Evolutionary conservation across 768 basidiomycete genomes (phyloP).

Genomic region (Dacryopinax primogenitus): DNA sequence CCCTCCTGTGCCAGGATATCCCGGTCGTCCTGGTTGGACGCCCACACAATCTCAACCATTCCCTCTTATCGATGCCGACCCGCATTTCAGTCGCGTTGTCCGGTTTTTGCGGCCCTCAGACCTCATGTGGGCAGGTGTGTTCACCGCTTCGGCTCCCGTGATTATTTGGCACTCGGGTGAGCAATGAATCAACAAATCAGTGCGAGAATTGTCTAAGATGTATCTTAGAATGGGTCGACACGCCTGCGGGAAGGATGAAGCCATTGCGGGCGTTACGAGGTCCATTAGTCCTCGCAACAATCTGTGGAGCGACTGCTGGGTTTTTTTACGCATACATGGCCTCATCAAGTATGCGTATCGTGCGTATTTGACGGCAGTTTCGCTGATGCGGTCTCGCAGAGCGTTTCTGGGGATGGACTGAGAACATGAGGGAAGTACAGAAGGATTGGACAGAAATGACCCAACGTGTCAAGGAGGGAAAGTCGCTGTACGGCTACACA

Average conservation of each 20-base stretch:
- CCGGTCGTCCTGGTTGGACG: slow-evolving; percentile 23
- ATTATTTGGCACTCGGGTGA: slow-evolving; percentile 70
- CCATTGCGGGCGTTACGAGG: background rate
- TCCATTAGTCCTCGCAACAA: background rate
- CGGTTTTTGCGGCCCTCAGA: slow-evolving; percentile 80
- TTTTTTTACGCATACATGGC: slow-evolving; percentile 20
- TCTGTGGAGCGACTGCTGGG: background rate
- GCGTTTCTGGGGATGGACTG: slow-evolving; percentile 93
- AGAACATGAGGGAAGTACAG: slow-evolving; percentile 72
- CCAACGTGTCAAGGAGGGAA: slow-evolving; percentile 59
- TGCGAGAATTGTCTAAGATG: background rate
- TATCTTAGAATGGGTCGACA: background rate
- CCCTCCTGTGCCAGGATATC: slow-evolving; percentile 14
- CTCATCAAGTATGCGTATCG: slow-evolving; percentile 23
- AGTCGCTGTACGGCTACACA: slow-evolving; percentile 76
- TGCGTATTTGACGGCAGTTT: too few species aligned
- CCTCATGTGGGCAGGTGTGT: slow-evolving; percentile 70
- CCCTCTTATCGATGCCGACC: slow-evolving; percentile 90
- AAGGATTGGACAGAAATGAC: slow-evolving; percentile 67
- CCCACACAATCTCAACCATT: slow-evolving; percentile 37
- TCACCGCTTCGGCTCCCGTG: slow-evolving; percentile 70
- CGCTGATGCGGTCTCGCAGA: too few species aligned
- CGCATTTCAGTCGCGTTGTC: slow-evolving; percentile 74
- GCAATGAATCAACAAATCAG: slow-evolving; percentile 23
- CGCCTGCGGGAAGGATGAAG: background rate